Evolutionary conservation across 805 yeast species (phyloP), one percentile per base, ranked within the genome.

Genomic region (Kuraishia hungarica): DNA sequence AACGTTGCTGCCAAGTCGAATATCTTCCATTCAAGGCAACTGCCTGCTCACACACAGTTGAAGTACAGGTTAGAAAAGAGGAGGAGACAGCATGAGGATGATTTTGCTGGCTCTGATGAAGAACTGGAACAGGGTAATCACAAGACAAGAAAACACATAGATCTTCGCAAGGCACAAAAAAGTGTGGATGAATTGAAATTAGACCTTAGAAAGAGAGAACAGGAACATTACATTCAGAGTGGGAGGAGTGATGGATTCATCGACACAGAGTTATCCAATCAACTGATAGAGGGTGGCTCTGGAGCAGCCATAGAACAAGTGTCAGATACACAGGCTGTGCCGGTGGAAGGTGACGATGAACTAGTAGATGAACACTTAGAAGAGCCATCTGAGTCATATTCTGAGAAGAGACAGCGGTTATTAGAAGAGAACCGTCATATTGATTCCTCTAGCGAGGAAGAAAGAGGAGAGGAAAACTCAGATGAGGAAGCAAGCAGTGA

Each of bases 1-100:
- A 70, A 71, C 1, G 71, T 75, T 52, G 71, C 71, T 7, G 58
- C 55, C 61, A 67, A 56, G 66, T 80, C 85, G 0, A 61, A 77
- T 2, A 81, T 79, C 10, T 70, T 72, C 24, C 87, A 83, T 61
- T 72, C 82, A 11, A 70, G 86, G 51, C 69, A 76, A 50, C 68
- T 79, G 11, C 83, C 87, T 0, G 82, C 81, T 1, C 86, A 84
- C 56, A 73, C 72, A 39, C 73, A 73, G 65, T 62, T 84, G 54
- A 84, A 84, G 61, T 76, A 64, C 55, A 65, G 86, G 51, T 67
- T 63, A 10, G 51, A 39, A 35, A 22, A 6, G 29, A 22, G n/a
- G 43, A 11, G 28, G n/a, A n/a, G 22, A 48, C 57, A 60, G 7
- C 53, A 54, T 13, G 66, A 64, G 17, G 54, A 54, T 61, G 47